phyloP scores from a whole-genome alignment of 352 stramenopile genomes.

The Pythium myriotylum region DNA sequence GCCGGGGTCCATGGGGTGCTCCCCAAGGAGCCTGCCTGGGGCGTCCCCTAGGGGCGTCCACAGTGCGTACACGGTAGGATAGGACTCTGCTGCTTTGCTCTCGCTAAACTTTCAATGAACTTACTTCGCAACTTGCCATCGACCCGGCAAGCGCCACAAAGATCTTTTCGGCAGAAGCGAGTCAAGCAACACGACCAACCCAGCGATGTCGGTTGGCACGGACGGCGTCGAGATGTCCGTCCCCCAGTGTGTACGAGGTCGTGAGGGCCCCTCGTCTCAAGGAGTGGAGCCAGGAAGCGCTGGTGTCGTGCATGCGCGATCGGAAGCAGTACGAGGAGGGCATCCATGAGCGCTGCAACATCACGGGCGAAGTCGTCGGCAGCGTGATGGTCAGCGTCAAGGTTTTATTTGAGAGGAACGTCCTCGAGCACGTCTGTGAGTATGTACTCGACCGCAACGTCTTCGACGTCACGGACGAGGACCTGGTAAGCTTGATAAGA shows the following conservation, averaged over 20 bases:
- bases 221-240: constrained; percentile 4
- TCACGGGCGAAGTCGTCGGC: constrained; percentile 2
- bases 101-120: no score
- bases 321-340: constrained; percentile 9
- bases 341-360: not conserved
- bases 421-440: constrained; percentile 18
- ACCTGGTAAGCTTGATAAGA: constrained; percentile 21
- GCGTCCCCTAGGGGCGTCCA: no score
- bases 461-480: constrained; percentile 18
- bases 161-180: not conserved
- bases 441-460: constrained; percentile 26
- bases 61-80: no score
- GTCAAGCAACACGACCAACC: constrained; percentile 1
- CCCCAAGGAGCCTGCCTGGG: no score
- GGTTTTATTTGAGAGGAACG: not conserved
- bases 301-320: not conserved
- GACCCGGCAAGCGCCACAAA: constrained; percentile 3
- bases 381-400: constrained; percentile 4
- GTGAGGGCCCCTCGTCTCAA: not conserved
- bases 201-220: no score
- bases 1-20: no score
- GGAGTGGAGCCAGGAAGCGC: not conserved
- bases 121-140: constrained; percentile 4
- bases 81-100: no score
- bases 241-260: constrained; percentile 1